Conservation (phyloP, 2,329 filamentous ascomycete genomes). For the Aspergillus piperis region DNA sequence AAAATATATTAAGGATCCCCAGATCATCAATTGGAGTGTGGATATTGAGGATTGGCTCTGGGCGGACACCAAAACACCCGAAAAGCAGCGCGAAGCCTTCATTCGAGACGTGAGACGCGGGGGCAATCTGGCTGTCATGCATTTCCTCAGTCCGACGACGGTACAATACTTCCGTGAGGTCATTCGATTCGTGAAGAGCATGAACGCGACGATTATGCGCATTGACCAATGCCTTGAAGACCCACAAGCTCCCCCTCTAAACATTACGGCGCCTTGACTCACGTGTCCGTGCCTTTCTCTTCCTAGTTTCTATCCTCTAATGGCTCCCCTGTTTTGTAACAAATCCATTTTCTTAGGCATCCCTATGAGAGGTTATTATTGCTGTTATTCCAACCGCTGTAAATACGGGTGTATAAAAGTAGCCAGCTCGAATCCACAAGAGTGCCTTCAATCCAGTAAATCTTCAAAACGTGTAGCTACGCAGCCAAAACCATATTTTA, state of each 20-base stretch:
- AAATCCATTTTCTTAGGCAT: neutral
- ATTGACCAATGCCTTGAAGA: slow-evolving; percentile 68
- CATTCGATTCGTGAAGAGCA: slow-evolving; percentile 64
- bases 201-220: slow-evolving; percentile 66
- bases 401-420: too few relatives aligned
- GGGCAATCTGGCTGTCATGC: slow-evolving; percentile 67
- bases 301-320: neutral
- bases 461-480: too few relatives aligned
- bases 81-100: slow-evolving; percentile 68
- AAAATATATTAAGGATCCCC: slow-evolving; percentile 52
- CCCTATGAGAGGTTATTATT: neutral
- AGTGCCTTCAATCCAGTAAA: too few relatives aligned
- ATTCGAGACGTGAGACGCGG: slow-evolving; percentile 63
- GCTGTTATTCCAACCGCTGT: neutral
- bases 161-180: slow-evolving; percentile 66
- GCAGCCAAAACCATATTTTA: accelerated
- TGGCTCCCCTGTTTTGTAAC: neutral
- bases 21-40: slow-evolving; percentile 68
- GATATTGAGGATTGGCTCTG: slow-evolving; percentile 73
- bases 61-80: slow-evolving; percentile 62
- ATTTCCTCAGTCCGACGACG: slow-evolving; percentile 67
- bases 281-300: neutral
- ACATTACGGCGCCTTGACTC: neutral
- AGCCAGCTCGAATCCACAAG: too few relatives aligned
- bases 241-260: slow-evolving; percentile 38